phyloP scores from a whole-genome alignment of 108 stramenopile species.

The Pelagomonas calceolata region DNA sequence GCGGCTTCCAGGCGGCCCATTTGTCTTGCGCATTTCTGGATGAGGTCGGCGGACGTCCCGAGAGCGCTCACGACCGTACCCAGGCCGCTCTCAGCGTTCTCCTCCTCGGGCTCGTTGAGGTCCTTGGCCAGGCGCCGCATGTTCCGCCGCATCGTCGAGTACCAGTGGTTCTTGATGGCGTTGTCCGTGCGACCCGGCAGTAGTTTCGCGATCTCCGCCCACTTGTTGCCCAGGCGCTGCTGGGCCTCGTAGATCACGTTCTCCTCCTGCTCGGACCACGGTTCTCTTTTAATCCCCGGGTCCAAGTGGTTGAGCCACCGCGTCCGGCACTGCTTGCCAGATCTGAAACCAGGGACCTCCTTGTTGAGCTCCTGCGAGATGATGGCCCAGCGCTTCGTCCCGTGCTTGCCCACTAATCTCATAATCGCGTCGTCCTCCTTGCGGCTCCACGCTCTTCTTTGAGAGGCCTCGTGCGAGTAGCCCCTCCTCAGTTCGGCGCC shows the following conservation, averaged over 20 bases:
- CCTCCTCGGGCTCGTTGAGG: no score
- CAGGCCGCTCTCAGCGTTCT: no score
- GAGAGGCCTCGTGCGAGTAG: neutral
- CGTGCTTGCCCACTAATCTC: neutral
- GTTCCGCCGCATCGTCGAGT: slow-evolving; percentile 68
- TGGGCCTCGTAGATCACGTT: slow-evolving; percentile 46
- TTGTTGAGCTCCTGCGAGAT: neutral
- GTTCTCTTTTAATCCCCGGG: slow-evolving; percentile 39
- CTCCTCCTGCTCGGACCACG: slow-evolving; percentile 67
- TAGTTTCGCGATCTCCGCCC: slow-evolving; percentile 89
- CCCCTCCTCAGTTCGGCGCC: no score
- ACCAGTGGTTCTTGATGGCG: slow-evolving; percentile 96
- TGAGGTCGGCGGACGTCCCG: no score
- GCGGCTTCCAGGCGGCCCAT: no score
- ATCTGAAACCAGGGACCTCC: slow-evolving; percentile 24
- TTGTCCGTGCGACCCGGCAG: slow-evolving; percentile 90
- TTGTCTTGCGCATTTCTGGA: no score
- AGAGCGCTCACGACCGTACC: no score
- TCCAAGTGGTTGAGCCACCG: slow-evolving; percentile 48
- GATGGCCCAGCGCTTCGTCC: neutral
- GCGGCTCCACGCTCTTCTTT: neutral
- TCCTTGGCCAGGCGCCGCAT: slow-evolving; percentile 20
- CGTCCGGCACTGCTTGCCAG: slow-evolving; percentile 40
- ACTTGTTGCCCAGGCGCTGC: slow-evolving; percentile 44
- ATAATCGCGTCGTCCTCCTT: neutral